Evolutionary conservation across 192 early-diverging fungal genomes (phyloP), one percentile per base, ranked within the genome.

Genomic region (Coemansia furcata): DNA sequence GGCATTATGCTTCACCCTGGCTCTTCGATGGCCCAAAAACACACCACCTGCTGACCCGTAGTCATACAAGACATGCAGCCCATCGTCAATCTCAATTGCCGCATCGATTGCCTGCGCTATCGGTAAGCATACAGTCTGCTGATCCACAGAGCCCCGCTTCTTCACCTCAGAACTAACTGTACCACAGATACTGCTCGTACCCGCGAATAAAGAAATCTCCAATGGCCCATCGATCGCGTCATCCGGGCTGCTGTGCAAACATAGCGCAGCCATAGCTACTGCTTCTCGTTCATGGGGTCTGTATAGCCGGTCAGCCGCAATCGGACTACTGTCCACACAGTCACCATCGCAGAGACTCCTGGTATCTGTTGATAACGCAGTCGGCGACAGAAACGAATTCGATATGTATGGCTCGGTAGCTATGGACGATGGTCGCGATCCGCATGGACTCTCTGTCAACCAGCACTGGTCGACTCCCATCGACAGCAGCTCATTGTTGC

Each of bases 21-120:
- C 32, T 0, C 74, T 60, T 19, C 71, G 43, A 43, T 68, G 67
- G 2, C 76, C 76, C 60, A 78, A 37, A 12, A 38, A 67, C 71
- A 78, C 71, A 3, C 47, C 52, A 12, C 7, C 37, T 9, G 35
- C 40, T 17, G 60, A 32, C 39, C 44, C 69, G 30, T 39, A 26
- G 23, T 62, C 69, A 21, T 61, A 52, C 38, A 77, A 21, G 0
- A 65, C 43, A 47, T 77, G 74, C 23, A 68, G 49, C 4, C 66
- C 69, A 29, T 62, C 61, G 49, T n/a, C 50, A 21, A 75, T 75
- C 59, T 75, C 73, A 21, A 75, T 37, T 29, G 54, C 59, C 4
- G 47, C 73, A 33, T 50, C 21, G 2, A 60, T 61, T 32, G 49
- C 47, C 26, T 37, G 47, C 32, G 19, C 42, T 38, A 44, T 52